Conservation (phyloP, 2,329 filamentous ascomycete species). For the Sporothrix luriei region DNA sequence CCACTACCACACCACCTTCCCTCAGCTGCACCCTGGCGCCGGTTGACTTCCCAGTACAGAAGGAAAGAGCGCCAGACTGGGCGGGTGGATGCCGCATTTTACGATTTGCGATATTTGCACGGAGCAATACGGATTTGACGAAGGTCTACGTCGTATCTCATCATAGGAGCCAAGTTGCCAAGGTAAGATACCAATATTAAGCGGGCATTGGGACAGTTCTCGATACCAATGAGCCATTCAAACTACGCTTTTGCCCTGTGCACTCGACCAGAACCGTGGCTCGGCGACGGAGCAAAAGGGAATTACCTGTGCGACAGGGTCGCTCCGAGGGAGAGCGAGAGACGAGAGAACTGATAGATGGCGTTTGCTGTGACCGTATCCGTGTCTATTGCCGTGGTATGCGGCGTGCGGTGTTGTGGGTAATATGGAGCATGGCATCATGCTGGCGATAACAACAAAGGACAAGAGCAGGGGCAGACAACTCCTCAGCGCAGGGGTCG, state of each 20-base stretch:
- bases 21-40: conserved; percentile 8
- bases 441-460: conserved; percentile 23
- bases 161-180: too few relatives aligned
- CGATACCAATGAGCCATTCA: neutral
- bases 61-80: conserved; percentile 18
- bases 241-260: neutral
- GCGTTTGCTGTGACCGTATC: neutral
- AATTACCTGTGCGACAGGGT: conserved; percentile 12
- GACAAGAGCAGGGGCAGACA: neutral
- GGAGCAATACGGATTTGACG: too few relatives aligned
- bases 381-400: conserved; percentile 5
- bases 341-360: conserved; percentile 10
- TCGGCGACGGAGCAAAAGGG: conserved; percentile 18
- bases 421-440: too few relatives aligned
- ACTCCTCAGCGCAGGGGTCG: neutral
- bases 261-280: conserved; percentile 11
- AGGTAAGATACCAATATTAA: neutral
- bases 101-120: too few relatives aligned
- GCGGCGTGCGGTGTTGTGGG: neutral
- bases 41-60: conserved; percentile 23
- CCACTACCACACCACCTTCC: neutral
- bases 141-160: too few relatives aligned
- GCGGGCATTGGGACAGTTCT: conserved; percentile 1
- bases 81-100: neutral
- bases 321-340: neutral